These are phyloP conservation scores for Teunomyces gatunensis DNA, from an alignment of 805 yeast genomes.

Conservation along the genomic window DNA sequence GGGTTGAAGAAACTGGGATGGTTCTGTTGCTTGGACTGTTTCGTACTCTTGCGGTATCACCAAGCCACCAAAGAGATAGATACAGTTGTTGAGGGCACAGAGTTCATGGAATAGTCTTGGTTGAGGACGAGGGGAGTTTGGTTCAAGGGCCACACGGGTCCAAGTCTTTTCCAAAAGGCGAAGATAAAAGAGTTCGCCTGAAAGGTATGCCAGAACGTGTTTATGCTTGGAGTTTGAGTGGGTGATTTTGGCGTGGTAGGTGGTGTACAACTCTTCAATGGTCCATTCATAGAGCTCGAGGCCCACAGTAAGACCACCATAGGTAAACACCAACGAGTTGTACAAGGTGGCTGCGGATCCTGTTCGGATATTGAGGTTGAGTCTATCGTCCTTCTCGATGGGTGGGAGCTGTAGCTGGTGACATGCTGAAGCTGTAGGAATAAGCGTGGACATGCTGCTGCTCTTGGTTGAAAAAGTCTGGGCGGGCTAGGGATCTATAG, in stretches of 20 bases:
- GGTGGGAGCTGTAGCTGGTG: slow-evolving; percentile 56
- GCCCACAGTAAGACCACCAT: slow-evolving; percentile 68
- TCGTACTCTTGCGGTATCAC: slow-evolving; percentile 22
- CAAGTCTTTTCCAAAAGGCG: slow-evolving; percentile 59
- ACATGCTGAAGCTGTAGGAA: slow-evolving; percentile 63
- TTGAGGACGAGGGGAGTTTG: slow-evolving; percentile 23
- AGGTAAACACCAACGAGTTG: slow-evolving; percentile 59
- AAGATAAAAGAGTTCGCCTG: slow-evolving; percentile 62
- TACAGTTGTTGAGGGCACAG: slow-evolving; percentile 44
- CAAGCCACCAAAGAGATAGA: slow-evolving; percentile 69
- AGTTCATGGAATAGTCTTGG: slow-evolving; percentile 63
- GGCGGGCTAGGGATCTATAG: not conserved
- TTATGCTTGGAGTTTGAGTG: slow-evolving; percentile 23
- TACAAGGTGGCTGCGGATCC: slow-evolving; percentile 62
- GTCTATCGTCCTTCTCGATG: slow-evolving; percentile 50
- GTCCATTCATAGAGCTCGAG: slow-evolving; percentile 43
- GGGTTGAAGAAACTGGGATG: slow-evolving; percentile 30
- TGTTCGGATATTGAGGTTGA: slow-evolving; percentile 58
- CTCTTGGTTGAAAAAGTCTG: not conserved
- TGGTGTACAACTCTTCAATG: slow-evolving; percentile 35
- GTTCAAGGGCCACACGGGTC: slow-evolving; percentile 37
- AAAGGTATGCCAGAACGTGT: slow-evolving; percentile 41
- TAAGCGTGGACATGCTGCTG: slow-evolving; percentile 53
- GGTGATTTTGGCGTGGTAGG: slow-evolving; percentile 31
- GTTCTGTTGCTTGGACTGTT: slow-evolving; percentile 35